Base-by-base conservation (phyloP, 495 filamentous ascomycete species). In the Neurospora pannonica region DNA sequence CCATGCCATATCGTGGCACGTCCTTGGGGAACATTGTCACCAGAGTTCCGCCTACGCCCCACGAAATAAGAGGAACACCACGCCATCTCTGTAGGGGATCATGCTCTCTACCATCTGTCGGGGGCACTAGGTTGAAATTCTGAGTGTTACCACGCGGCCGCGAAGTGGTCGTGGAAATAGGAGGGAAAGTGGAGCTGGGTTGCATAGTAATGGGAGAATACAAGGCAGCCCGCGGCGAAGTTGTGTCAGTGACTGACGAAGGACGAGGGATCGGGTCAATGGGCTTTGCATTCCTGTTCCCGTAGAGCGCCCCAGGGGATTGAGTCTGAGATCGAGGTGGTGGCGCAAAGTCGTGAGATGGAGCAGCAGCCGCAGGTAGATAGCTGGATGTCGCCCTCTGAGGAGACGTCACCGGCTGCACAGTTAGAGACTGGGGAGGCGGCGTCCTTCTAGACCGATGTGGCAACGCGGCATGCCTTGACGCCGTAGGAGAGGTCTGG, bases 61-160 rank as follows among this genome's bases (percentile, higher is more conserved):
- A 98, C 5, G 88, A 87, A 77, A 98, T 89, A 9, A 97, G 88
- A 0, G 96, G 97, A 19, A 88, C 87, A 9, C 96, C 96, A 82
- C 92, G 92, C 96, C 96, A 99, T 76, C 97, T 88, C 76, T 94
- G 86, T 5, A 98, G 84, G 19, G 89, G 88, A 82, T 99, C 96
- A 11, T 86, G 79, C 74, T 93, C 89, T 31, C 92, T 89, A n/a
- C 92, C 93, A 83, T 98, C 94, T 8, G 86, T 90, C 13, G 96
- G 97, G 7, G 83, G 79, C 40, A 86, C 81, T 15, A 85, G 80
- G 75, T 84, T 84, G 28, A 86, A 72, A 70, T 81, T 81, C 71
- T 84, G 79, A 39, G 84, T 85, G 71, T 82, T 78, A 4, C 84
- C 82, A 42, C 85, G 82, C 72, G 82, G 72, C 62, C 77, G 76